Evolutionary conservation across 176 grass and related monocot species (phyloP).

Genomic region (Thalia dealbata): DNA sequence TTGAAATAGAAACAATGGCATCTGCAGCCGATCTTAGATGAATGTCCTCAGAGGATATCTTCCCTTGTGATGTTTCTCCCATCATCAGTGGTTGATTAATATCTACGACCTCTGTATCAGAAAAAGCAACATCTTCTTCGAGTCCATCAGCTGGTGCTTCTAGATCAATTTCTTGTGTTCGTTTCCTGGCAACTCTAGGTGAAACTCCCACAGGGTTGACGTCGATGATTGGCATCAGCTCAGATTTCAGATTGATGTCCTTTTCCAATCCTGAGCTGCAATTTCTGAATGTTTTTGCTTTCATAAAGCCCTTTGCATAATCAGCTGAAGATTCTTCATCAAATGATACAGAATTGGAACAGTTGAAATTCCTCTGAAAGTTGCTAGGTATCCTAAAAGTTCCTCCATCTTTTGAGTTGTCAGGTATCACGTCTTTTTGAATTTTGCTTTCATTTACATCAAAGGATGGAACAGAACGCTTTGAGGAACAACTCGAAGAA

Average conservation of each 20-base stretch:
- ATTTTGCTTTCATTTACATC: neutral
- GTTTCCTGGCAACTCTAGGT: slow-evolving; percentile 33
- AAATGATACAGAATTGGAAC: neutral
- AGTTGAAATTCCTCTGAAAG: neutral
- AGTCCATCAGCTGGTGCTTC: slow-evolving; percentile 39
- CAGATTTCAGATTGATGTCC: slow-evolving; percentile 52
- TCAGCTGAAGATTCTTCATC: neutral
- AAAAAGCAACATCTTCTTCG: neutral
- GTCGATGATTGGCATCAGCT: slow-evolving; percentile 29
- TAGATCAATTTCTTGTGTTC: slow-evolving; percentile 36
- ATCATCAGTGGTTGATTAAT: neutral
- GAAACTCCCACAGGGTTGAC: slow-evolving; percentile 27
- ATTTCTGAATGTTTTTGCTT: slow-evolving; percentile 12
- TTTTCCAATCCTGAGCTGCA: neutral
- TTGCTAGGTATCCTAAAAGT: neutral
- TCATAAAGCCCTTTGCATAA: neutral
- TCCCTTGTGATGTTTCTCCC: slow-evolving; percentile 8
- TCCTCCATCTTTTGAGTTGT: neutral
- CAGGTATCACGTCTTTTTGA: neutral
- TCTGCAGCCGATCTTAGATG: slow-evolving; percentile 39
- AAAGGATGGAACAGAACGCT: neutral
- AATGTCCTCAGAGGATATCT: slow-evolving; percentile 5
- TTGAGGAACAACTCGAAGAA: neutral
- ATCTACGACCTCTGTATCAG: neutral
- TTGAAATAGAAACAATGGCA: slow-evolving; percentile 61